Percentiles rank a stretch among this genome's conserved stretches.
Conservation (phyloP, 2,329 filamentous ascomycete species). For the Leptographium radiaticola region DNA sequence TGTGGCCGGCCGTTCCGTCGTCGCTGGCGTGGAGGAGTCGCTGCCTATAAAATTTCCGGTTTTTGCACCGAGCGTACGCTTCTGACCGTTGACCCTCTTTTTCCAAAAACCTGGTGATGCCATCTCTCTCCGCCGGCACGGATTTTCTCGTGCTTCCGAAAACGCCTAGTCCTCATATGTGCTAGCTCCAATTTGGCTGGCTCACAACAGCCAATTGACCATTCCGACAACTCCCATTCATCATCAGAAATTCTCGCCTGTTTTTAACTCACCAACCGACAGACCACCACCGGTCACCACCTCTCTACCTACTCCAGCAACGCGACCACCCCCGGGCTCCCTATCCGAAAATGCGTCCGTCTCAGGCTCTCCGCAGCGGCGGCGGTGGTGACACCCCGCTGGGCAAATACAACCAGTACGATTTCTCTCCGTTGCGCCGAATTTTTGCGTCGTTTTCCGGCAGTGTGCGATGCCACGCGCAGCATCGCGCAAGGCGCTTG, state of each 20-base stretch:
- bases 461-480: not conserved
- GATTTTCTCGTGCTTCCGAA: constrained; percentile 1
- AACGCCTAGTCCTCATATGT: no score
- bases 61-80: not conserved
- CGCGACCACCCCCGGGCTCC: not conserved
- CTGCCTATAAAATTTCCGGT: not conserved
- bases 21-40: not conserved
- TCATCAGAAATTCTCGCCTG: constrained; percentile 12
- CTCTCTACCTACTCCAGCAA: not conserved
- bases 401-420: constrained; percentile 32
- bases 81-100: not conserved
- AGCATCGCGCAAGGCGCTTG: not conserved
- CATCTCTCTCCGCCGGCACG: not conserved
- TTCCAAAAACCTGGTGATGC: not conserved
- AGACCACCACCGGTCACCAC: not conserved
- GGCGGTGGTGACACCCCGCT: constrained; percentile 27
- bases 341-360: constrained; percentile 27
- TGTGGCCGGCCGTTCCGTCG: not conserved
- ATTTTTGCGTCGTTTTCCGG: constrained; percentile 4
- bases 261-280: not conserved
- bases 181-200: not conserved
- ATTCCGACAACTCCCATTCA: constrained; percentile 15
- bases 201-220: constrained; percentile 10
- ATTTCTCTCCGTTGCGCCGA: constrained; percentile 9
- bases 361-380: constrained; percentile 28